phyloP scores from a whole-genome alignment of 179 eudicot genomes.

The Beta lomatogona region DNA sequence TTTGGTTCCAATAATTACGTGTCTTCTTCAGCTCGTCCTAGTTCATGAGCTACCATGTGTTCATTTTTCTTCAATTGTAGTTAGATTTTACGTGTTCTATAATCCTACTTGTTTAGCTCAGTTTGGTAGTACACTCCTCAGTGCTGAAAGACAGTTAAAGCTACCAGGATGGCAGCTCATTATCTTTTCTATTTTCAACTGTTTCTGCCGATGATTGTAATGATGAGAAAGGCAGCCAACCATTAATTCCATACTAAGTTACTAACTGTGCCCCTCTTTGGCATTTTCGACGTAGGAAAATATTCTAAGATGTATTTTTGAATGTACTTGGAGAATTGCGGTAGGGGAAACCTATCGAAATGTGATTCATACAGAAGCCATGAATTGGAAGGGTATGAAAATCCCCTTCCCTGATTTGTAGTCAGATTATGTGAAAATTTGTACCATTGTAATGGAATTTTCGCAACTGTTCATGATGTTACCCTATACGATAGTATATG shows the following conservation, averaged over 20 bases:
- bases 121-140: not conserved
- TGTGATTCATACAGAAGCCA: not conserved
- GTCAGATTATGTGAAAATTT: not conserved
- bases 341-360: not conserved
- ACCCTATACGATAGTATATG: not conserved
- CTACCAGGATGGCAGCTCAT: not conserved
- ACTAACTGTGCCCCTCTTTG: not conserved
- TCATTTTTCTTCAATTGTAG: not conserved
- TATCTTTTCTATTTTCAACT: not conserved
- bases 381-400: not conserved
- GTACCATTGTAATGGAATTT: not conserved
- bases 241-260: not conserved
- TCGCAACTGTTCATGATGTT: not conserved
- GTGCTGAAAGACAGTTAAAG: not conserved
- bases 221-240: not conserved
- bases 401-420: not conserved
- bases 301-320: not conserved
- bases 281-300: not conserved
- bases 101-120: not conserved
- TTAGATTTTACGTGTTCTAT: conserved; percentile 7
- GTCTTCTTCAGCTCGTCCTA: not conserved
- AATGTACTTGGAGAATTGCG: not conserved
- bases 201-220: not conserved
- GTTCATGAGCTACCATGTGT: not conserved
- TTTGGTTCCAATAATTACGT: not conserved